phyloP scores from a whole-genome alignment of 495 filamentous ascomycete genomes.

The Penicilliopsis zonata region DNA sequence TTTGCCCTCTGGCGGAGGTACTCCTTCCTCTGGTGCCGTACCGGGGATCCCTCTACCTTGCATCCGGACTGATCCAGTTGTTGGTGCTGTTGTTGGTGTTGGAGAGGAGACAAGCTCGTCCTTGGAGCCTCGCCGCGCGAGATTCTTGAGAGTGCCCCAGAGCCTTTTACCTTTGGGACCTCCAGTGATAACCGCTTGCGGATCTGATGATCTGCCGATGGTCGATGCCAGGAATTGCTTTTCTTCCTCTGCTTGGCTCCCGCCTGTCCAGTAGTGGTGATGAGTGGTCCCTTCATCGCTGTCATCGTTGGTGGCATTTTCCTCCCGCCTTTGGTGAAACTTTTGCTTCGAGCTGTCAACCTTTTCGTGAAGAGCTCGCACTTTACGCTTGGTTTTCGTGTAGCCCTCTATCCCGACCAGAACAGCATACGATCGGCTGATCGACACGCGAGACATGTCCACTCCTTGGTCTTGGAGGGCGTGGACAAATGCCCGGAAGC shows the following conservation, averaged over 20 bases:
- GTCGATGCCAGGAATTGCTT: too few relatives aligned
- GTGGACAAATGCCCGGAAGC: constrained; percentile 70
- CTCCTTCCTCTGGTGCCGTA: constrained; percentile 4
- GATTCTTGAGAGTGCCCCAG: neutral
- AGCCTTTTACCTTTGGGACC: too few relatives aligned
- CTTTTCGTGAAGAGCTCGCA: constrained; percentile 33
- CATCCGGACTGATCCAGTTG: too few relatives aligned
- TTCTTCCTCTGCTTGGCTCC: neutral
- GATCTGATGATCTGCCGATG: neutral
- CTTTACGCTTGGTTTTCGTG: constrained; percentile 44
- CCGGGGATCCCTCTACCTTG: constrained; percentile 2
- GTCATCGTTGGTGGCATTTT: neutral
- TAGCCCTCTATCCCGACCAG: constrained; percentile 77
- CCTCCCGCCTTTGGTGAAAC: constrained; percentile 2
- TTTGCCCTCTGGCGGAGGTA: constrained; percentile 6
- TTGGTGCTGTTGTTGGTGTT: too few relatives aligned
- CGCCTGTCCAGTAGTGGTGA: neutral
- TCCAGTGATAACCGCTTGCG: neutral
- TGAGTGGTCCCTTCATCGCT: neutral
- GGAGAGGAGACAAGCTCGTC: neutral
- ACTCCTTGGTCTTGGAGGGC: constrained; percentile 59
- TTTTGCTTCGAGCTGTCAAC: constrained; percentile 13
- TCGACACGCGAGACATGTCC: constrained; percentile 65
- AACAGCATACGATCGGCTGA: constrained; percentile 71
- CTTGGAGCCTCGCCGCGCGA: neutral